Conservation (phyloP, 2,329 filamentous ascomycete species). For the Trichothecium sympodiale region DNA sequence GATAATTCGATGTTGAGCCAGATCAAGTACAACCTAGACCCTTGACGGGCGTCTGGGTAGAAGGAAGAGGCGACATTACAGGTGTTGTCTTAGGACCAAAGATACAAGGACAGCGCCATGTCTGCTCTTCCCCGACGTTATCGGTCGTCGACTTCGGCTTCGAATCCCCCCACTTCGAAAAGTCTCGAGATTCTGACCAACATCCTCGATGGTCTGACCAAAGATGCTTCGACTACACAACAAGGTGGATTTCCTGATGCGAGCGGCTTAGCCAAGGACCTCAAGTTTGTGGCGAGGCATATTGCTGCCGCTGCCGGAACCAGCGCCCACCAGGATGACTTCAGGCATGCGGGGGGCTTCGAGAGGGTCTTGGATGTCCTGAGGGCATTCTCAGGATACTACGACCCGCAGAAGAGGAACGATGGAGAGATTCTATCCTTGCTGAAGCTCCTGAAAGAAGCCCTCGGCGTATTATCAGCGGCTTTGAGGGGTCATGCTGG, state of each 20-base stretch:
- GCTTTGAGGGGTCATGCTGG: conserved; percentile 70
- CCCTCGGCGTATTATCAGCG: conserved; percentile 65
- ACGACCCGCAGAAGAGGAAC: conserved; percentile 53
- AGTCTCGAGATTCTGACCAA: conserved; percentile 46
- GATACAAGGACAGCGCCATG: conserved; percentile 25
- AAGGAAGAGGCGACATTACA: conserved; percentile 1
- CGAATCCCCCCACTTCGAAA: conserved; percentile 45
- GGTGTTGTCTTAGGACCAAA: conserved; percentile 5
- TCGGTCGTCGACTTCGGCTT: conserved; percentile 54
- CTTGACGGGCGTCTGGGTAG: conserved; percentile 24
- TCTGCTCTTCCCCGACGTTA: conserved; percentile 43
- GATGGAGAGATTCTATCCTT: conserved; percentile 52
- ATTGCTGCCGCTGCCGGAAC: conserved; percentile 32
- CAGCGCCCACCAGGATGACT: conserved; percentile 59
- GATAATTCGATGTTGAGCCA: conserved; percentile 22
- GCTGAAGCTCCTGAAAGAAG: conserved; percentile 58
- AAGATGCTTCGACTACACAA: conserved; percentile 18
- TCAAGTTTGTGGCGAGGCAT: conserved; percentile 57
- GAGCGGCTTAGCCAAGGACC: conserved; percentile 37
- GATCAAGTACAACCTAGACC: conserved; percentile 21
- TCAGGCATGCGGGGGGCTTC: conserved; percentile 72
- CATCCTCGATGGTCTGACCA: conserved; percentile 37
- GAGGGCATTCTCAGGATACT: conserved; percentile 62
- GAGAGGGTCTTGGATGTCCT: conserved; percentile 60
- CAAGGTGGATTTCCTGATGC: conserved; percentile 36